phyloP scores from a whole-genome alignment of 148 eudicot species.

The Mesembryanthemum crystallinum region DNA sequence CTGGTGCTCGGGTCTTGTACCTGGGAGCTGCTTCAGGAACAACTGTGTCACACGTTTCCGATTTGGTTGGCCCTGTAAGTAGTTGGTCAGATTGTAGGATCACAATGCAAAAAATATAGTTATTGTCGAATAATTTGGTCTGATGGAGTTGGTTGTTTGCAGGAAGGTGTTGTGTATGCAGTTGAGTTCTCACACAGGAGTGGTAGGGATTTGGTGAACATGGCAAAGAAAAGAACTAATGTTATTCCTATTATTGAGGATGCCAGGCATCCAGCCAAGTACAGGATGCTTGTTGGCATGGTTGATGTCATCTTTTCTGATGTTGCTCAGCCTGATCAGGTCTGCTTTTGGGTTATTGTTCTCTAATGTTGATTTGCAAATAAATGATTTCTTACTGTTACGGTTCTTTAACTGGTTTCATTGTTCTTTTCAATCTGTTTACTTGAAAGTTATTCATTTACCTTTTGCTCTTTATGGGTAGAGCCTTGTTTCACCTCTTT shows the following conservation, averaged over 20 bases:
- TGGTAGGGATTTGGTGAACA: slow-evolving; percentile 94
- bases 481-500: no score
- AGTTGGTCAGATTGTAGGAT: not conserved
- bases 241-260: slow-evolving; percentile 95
- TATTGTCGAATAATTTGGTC: not conserved
- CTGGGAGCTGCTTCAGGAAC: slow-evolving; percentile 99
- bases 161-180: slow-evolving; percentile 91
- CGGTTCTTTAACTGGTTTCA: no score
- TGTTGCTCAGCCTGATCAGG: slow-evolving; percentile 99
- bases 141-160: slow-evolving; percentile 6
- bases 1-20: slow-evolving; percentile 80
- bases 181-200: slow-evolving; percentile 96
- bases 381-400: not conserved
- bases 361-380: not conserved
- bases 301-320: slow-evolving; percentile 93
- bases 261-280: slow-evolving; percentile 96
- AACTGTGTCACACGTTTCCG: slow-evolving; percentile 83
- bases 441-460: no score
- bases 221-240: slow-evolving; percentile 97
- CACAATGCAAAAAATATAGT: no score
- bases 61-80: slow-evolving; percentile 60
- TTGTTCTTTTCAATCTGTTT: no score
- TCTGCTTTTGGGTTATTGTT: slow-evolving; percentile 23
- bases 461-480: no score
- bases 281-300: slow-evolving; percentile 95